phyloP scores from a whole-genome alignment of 768 basidiomycete genomes.

The Lepiota venenata region DNA sequence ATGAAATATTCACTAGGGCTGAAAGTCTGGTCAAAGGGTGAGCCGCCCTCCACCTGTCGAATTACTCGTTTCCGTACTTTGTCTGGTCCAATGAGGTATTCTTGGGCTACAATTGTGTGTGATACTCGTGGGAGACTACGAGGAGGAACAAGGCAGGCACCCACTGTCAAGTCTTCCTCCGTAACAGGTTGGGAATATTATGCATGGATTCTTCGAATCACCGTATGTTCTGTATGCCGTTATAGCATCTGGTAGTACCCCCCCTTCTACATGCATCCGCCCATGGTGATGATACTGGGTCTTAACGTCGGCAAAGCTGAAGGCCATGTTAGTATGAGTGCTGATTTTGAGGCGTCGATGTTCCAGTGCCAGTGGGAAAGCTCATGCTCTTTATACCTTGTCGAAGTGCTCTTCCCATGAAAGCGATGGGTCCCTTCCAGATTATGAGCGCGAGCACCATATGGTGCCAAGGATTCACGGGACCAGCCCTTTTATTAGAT shows the following conservation, averaged over 20 bases:
- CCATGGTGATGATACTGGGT: slow-evolving; percentile 52
- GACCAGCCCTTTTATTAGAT: no score
- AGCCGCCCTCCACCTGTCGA: background rate
- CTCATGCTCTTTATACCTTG: no score
- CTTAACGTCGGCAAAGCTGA: slow-evolving; percentile 1
- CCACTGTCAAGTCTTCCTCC: slow-evolving; percentile 50
- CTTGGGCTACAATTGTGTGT: slow-evolving; percentile 30
- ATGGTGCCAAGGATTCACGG: no score
- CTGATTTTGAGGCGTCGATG: no score
- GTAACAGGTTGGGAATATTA: slow-evolving; percentile 57
- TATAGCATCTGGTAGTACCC: slow-evolving; percentile 50
- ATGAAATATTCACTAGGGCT: slow-evolving; percentile 50
- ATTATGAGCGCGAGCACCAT: no score
- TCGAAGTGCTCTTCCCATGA: no score
- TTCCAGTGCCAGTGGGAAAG: no score
- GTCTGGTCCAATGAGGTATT: slow-evolving; percentile 44
- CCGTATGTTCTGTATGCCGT: slow-evolving; percentile 59
- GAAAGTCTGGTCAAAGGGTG: slow-evolving; percentile 31
- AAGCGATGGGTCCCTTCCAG: no score
- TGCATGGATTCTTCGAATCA: slow-evolving; percentile 46
- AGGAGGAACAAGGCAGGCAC: slow-evolving; percentile 12
- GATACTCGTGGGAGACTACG: no score
- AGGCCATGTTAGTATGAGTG: background rate
- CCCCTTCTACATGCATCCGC: slow-evolving; percentile 48
- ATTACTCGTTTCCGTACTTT: slow-evolving; percentile 30